phyloP scores from a whole-genome alignment of 176 grass and related monocot species.

The Dendrocalamus sinicus region DNA sequence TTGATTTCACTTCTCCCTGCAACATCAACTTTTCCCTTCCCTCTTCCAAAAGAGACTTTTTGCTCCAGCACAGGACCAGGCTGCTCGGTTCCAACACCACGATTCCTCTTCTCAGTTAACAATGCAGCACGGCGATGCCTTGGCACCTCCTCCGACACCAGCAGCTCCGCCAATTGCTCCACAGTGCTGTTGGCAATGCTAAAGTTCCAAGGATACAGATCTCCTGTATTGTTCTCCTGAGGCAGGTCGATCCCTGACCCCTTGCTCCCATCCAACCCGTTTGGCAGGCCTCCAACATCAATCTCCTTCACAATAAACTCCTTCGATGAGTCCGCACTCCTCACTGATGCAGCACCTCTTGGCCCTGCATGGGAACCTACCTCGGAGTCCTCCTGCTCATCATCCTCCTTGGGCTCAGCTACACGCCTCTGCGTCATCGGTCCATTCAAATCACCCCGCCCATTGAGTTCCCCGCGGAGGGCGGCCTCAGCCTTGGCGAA shows the following conservation, averaged over 20 bases:
- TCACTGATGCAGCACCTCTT: conserved; percentile 37
- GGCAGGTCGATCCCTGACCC: conserved; percentile 38
- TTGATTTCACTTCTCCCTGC: conserved; percentile 44
- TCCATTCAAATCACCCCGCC: conserved; percentile 39
- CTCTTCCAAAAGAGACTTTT: conserved; percentile 56
- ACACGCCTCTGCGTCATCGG: conserved; percentile 5
- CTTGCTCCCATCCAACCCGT: conserved; percentile 57
- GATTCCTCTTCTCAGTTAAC: conserved; percentile 59
- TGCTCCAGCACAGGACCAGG: conserved; percentile 50
- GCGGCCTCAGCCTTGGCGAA: conserved; percentile 90
- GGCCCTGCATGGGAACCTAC: conserved; percentile 41
- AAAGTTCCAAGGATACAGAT: conserved; percentile 92
- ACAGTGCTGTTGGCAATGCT: conserved; percentile 65
- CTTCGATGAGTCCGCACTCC: conserved; percentile 62
- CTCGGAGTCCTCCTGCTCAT: conserved; percentile 41
- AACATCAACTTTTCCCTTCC: conserved; percentile 72
- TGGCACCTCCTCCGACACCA: conserved; percentile 68
- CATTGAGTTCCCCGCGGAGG: conserved; percentile 76
- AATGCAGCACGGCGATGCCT: conserved; percentile 48
- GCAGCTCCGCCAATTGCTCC: conserved; percentile 68
- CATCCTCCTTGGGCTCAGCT: conserved; percentile 32
- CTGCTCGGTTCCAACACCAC: conserved; percentile 56
- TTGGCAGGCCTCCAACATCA: conserved; percentile 57
- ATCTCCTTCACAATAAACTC: conserved; percentile 99
- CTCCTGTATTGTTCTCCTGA: conserved; percentile 50